Evolutionary conservation across 23 red algal species (phyloP).

Genomic region (Gracilaria vermiculophylla): DNA sequence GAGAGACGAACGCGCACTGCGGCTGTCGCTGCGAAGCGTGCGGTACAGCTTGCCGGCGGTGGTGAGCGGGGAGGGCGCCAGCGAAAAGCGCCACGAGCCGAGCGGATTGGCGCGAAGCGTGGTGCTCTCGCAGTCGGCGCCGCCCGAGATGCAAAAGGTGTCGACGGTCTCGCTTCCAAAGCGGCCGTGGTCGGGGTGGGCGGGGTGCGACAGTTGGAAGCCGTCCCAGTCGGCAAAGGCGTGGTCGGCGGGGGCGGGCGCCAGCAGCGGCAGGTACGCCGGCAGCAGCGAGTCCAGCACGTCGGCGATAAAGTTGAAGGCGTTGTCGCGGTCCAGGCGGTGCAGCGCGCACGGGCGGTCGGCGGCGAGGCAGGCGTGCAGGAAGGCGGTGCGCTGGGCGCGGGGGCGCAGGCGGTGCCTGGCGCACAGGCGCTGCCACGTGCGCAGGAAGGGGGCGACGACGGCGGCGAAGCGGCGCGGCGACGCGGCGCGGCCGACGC

Average conservation of each 20-base stretch:
- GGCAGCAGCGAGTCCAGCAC: conserved; percentile 53
- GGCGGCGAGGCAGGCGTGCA: background rate
- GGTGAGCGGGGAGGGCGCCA: conserved; percentile 40
- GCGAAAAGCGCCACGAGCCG: conserved; percentile 64
- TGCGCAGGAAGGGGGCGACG: conserved; percentile 21
- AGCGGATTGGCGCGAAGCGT: conserved; percentile 43
- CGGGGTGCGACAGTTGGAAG: background rate
- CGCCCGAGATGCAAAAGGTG: conserved; percentile 43
- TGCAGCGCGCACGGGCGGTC: background rate
- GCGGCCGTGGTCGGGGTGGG: background rate
- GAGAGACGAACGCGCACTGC: background rate
- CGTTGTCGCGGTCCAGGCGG: conserved; percentile 3
- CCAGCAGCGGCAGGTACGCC: conserved; percentile 50
- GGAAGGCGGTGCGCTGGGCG: background rate
- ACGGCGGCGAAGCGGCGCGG: background rate
- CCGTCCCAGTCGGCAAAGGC: conserved; percentile 29
- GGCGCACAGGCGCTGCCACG: conserved; percentile 11
- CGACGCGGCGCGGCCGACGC: background rate
- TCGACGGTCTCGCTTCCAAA: conserved; percentile 41
- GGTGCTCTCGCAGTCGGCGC: conserved; percentile 49
- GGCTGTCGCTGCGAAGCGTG: conserved; percentile 12
- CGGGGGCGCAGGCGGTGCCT: background rate
- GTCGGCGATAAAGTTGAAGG: conserved; percentile 45
- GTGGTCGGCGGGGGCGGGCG: background rate
- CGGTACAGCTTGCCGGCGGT: conserved; percentile 40